Evolutionary conservation across 2,329 filamentous ascomycete genomes (phyloP), one percentile per base, ranked within the genome.

Genomic region (Rutstroemia sp.): DNA sequence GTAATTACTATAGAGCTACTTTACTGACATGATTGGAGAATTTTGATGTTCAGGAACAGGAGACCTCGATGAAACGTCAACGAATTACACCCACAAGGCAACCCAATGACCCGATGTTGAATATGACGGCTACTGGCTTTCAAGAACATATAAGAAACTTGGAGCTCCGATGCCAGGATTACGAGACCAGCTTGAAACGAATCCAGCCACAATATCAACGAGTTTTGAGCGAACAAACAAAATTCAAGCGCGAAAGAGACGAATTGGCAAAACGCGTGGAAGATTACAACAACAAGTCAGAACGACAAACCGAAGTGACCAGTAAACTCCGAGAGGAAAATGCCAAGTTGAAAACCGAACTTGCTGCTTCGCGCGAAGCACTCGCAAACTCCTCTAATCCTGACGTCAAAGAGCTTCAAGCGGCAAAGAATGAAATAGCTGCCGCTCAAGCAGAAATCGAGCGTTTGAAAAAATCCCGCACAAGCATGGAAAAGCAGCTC

Each of bases 221-320:
- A 14, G 79, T 81, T 2, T 66, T 82, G 5, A 69, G 76, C 56
- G 80, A 84, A 21, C 77, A 79, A 37, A 72, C 77, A 42, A 74
- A 82, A 61, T 71, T 68, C 19, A 72, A 81, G 34, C 74, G 74
- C 50, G 69, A 73, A 41, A 66, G 62, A 4, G 71, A 71, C 2
- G 44, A 60, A 21, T 47, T 60, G 0, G 34, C 58, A 6, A 47
- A 39, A 14, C 57, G 58, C 18, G 60, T 62, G 45, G 38, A 54
- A 1, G 56, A 19, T 2, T 34, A 70, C 14, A 51, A 52, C n/a
- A 58, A 59, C 21, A 60, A 61, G 7, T 25, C 61, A 3, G 66
- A 68, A 21, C 47, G 39, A 2, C 61, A 62, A 39, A 56, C 59
- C 4, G 54, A 51, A 2, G 57, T 63, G 27, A 23, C 64, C n/a